phyloP scores from a whole-genome alignment of 352 stramenopile species.

The Blastocystis sp. region DNA sequence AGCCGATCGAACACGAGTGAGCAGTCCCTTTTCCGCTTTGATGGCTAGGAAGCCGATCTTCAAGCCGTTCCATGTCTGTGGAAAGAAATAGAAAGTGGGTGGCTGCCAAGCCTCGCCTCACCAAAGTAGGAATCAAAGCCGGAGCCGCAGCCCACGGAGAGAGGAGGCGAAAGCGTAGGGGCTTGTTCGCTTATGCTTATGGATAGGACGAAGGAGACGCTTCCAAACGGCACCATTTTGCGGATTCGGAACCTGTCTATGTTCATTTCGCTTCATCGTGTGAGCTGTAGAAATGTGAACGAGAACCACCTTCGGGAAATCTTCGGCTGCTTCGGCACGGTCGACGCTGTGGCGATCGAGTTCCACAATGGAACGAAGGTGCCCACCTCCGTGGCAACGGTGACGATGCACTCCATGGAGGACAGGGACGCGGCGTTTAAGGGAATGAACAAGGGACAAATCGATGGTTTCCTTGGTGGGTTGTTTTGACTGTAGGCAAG shows the following conservation, averaged over 20 bases:
- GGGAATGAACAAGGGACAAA: constrained; percentile 54
- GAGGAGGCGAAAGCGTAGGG: constrained; percentile 4
- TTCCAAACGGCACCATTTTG: constrained; percentile 1
- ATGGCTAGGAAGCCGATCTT: constrained; percentile 29
- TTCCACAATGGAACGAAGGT: background rate
- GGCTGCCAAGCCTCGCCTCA: background rate
- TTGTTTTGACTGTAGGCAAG: constrained; percentile 18
- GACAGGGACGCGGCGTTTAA: constrained; percentile 5
- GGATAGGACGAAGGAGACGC: constrained; percentile 9
- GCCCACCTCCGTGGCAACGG: background rate
- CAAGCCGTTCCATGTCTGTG: constrained; percentile 42
- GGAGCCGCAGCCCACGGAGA: background rate
- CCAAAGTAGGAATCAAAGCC: background rate
- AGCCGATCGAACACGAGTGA: constrained; percentile 19
- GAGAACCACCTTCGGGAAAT: constrained; percentile 62
- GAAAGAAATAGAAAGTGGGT: constrained; percentile 11
- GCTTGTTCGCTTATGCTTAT: background rate
- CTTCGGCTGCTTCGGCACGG: constrained; percentile 37
- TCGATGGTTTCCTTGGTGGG: constrained; percentile 6
- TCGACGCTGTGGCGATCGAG: constrained; percentile 33
- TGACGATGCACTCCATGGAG: constrained; percentile 16
- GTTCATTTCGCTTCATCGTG: background rate
- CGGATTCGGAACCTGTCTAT: constrained; percentile 26
- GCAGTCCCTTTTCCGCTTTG: background rate
- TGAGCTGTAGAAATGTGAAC: constrained; percentile 41